Evolutionary conservation across 2,329 filamentous ascomycete species (phyloP), one percentile per base, ranked within the genome.

Genomic region (Ascomycota sp.): DNA sequence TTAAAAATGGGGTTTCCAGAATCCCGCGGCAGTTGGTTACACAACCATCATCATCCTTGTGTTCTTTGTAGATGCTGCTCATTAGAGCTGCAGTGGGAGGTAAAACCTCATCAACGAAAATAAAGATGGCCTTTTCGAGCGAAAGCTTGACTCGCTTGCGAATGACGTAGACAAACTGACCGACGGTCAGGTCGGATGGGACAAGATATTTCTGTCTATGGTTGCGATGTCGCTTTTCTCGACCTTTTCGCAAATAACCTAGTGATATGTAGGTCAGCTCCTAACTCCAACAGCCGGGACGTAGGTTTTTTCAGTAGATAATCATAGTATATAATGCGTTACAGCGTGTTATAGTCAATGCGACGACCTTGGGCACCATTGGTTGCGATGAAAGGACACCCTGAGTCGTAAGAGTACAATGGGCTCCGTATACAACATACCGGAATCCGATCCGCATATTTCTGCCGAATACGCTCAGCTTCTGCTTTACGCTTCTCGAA

Each of bases 401-500:
- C n/a, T n/a, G n/a, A n/a, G n/a, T n/a, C n/a, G n/a, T n/a, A n/a
- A n/a, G n/a, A n/a, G n/a, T n/a, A n/a, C n/a, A n/a, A n/a, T n/a
- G n/a, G n/a, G n/a, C n/a, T n/a, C n/a, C n/a, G n/a, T n/a, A n/a
- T n/a, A n/a, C 10, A 35, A 73, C 83, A 55, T 73, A 94, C 89
- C 30, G 89, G 89, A 60, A 98, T 98, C 47, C 89, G 82, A 57
- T 98, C 89, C 44, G 82, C 75, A 56, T 98, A 98, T 63, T 98
- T 98, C 66, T 94, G 85, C 43, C 89, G 83, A 56, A 94, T 94
- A 57, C 89, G 85, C 69, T 98, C 89, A 53, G 89, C 89, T 65
- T 98, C 89, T 42, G 89, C 89, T 81, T 95, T 94, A 64, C 89
- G 83, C 81, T 98, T 98, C 77, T 95, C 89, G 56, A 95, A 95